Conservation (phyloP, 441 rosid species). For the Gossypium schwendimanii region DNA sequence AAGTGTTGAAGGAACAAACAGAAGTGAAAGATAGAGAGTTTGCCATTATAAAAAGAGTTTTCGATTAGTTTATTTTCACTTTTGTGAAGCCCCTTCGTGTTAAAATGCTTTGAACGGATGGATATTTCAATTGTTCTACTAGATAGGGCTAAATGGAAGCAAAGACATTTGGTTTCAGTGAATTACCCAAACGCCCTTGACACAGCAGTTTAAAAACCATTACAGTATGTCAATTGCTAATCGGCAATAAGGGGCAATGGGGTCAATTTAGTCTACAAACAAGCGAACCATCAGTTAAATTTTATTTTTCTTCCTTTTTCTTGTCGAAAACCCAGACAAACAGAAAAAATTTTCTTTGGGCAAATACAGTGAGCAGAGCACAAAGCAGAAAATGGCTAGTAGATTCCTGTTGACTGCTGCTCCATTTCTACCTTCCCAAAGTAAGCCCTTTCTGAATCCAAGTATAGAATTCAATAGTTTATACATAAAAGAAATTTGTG, state of each 20-base stretch:
- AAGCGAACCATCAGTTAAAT: neutral
- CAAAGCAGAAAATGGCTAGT: constrained; percentile 32
- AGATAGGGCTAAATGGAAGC: constrained; percentile 29
- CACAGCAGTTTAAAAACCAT: neutral
- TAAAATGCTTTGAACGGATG: neutral
- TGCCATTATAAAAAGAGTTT: constrained; percentile 34
- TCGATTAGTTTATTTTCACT: neutral
- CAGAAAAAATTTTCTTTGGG: neutral
- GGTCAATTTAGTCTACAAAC: constrained; percentile 15
- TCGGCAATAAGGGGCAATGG: constrained; percentile 13
- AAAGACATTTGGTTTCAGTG: neutral
- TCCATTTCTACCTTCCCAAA: constrained; percentile 31
- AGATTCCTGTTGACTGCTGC: constrained; percentile 31
- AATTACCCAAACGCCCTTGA: constrained; percentile 25
- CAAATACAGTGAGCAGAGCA: neutral
- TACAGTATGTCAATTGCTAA: neutral
- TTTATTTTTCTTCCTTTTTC: neutral
- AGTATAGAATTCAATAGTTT: neutral
- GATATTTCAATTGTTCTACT: neutral
- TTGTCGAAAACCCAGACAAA: neutral
- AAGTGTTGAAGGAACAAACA: constrained; percentile 32
- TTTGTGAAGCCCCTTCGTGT: neutral
- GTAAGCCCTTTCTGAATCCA: constrained; percentile 23
- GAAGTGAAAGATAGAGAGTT: constrained; percentile 42
- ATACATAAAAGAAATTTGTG: neutral